phyloP scores from a whole-genome alignment of 805 yeast species.

The Debaryomyces prosopidis region DNA sequence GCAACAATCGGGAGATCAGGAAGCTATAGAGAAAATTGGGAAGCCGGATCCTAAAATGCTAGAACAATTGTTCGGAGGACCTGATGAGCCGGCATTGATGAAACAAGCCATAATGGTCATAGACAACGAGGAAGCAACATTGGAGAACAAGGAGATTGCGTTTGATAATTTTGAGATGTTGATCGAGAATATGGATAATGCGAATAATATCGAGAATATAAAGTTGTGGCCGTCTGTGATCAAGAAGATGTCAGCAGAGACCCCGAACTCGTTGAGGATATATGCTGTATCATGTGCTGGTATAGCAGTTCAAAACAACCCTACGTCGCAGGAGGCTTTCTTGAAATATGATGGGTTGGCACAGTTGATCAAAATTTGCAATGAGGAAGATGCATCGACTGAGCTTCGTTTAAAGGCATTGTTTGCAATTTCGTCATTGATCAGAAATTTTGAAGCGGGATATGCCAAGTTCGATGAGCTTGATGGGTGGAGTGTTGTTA shows the following conservation, averaged over 20 bases:
- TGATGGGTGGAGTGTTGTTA: slow-evolving; percentile 64
- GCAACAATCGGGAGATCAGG: slow-evolving; percentile 70
- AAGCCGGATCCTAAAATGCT: slow-evolving; percentile 78
- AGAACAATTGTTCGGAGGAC: slow-evolving; percentile 72
- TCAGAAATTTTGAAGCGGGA: slow-evolving; percentile 66
- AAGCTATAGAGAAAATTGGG: slow-evolving; percentile 62
- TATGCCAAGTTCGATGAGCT: slow-evolving; percentile 53
- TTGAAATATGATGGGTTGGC: slow-evolving; percentile 50
- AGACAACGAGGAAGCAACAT: slow-evolving; percentile 53
- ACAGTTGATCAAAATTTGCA: slow-evolving; percentile 46
- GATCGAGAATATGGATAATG: slow-evolving; percentile 91
- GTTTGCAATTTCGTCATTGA: slow-evolving; percentile 72
- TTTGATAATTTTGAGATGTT: slow-evolving; percentile 92
- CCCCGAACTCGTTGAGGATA: slow-evolving; percentile 45
- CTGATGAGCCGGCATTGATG: slow-evolving; percentile 91
- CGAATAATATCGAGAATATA: slow-evolving; percentile 84
- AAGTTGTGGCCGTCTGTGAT: slow-evolving; percentile 77
- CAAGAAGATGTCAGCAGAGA: slow-evolving; percentile 45
- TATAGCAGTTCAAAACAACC: slow-evolving; percentile 91
- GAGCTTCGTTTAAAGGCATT: slow-evolving; percentile 60
- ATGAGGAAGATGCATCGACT: slow-evolving; percentile 17
- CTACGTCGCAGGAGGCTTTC: slow-evolving; percentile 68
- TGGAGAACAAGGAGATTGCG: slow-evolving; percentile 70
- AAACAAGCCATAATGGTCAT: slow-evolving; percentile 67
- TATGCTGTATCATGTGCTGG: slow-evolving; percentile 77